These are phyloP conservation scores for Halophytophthora batemanensis DNA, from an alignment of 352 stramenopile genomes.

Conservation along the genomic window DNA sequence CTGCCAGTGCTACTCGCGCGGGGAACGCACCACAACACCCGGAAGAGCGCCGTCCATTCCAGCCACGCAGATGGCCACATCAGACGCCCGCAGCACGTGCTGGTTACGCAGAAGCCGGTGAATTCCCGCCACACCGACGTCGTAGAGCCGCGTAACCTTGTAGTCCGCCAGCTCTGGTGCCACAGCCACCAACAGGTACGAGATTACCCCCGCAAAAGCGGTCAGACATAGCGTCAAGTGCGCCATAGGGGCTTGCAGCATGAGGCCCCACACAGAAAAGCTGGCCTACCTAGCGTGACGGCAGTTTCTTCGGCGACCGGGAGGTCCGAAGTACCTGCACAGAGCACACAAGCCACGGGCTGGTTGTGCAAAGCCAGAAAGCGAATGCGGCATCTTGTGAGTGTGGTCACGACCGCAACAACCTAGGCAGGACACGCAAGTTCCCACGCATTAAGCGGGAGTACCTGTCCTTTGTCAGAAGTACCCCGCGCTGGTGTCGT, in stretches of 20 bases:
- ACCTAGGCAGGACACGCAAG: no score
- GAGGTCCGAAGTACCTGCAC: slow-evolving; percentile 95
- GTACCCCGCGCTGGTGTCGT: background rate
- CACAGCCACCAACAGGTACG: background rate
- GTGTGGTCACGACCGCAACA: background rate
- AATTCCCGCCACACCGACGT: slow-evolving; percentile 94
- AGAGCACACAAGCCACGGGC: slow-evolving; percentile 80
- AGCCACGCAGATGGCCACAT: slow-evolving; percentile 94
- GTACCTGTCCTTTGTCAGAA: slow-evolving; percentile 17
- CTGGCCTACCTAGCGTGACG: slow-evolving; percentile 76
- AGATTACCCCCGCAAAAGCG: no score
- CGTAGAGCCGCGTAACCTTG: slow-evolving; percentile 81
- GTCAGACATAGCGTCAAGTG: no score
- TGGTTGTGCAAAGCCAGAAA: slow-evolving; percentile 10
- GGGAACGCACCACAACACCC: slow-evolving; percentile 90
- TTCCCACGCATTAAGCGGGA: background rate
- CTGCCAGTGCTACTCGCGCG: background rate
- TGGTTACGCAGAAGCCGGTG: slow-evolving; percentile 89
- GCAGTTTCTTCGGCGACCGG: slow-evolving; percentile 95
- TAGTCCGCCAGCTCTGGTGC: slow-evolving; percentile 85
- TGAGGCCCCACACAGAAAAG: background rate
- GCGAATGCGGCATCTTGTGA: background rate
- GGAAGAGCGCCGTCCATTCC: slow-evolving; percentile 97
- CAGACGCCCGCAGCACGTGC: slow-evolving; percentile 78
- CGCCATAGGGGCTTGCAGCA: no score